Base-by-base conservation (phyloP, 2,329 filamentous ascomycete species). In the Aschersonia sp. region DNA sequence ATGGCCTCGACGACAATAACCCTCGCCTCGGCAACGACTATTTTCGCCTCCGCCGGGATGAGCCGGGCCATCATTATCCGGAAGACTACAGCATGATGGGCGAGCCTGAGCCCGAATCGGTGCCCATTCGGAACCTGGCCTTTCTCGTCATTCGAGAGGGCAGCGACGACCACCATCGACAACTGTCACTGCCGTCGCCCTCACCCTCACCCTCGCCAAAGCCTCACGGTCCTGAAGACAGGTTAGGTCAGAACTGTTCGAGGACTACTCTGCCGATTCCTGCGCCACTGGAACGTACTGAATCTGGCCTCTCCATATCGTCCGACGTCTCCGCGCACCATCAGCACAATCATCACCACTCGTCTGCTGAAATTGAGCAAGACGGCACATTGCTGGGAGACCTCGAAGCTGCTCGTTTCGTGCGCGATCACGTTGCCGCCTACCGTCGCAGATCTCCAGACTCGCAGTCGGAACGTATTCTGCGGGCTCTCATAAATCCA, bases 391-490 rank as follows among this genome's bases (percentile, higher is more conserved):
- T 41, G 39, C 47, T 48, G 29, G 41, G 46, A 22, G 75, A 79
- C 53, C 58, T 62, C 4, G 60, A 66, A 29, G 75, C 75, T 2
- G 72, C 73, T 4, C 60, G 61, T 45, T 57, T 69, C n/a, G 75
- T 78, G 8, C 64, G 66, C 43, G 60, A 64, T 22, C 69, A 77
- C 50, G 62, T 77, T 45, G 60, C 64, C 40, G 63, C 58, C 47
- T 66, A 67, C 51, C 65, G 65, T 14, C 67, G 71, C 29, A 66
- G 69, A 43, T 64, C 62, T 48, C 65, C 67, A 10, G 64, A 74
- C 51, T 74, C 74, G 30, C 71, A 71, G 46, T 71, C 76, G 48
- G 73, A 73, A 51, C 71, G 76, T 40, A 79, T 80, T 48, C 64
- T 82, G 22, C 70, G 71, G 50, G 70, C 71, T 30, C 69, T 81